phyloP scores from a whole-genome alignment of 73 alveolate species.

The Paramecium pentaurelia region DNA sequence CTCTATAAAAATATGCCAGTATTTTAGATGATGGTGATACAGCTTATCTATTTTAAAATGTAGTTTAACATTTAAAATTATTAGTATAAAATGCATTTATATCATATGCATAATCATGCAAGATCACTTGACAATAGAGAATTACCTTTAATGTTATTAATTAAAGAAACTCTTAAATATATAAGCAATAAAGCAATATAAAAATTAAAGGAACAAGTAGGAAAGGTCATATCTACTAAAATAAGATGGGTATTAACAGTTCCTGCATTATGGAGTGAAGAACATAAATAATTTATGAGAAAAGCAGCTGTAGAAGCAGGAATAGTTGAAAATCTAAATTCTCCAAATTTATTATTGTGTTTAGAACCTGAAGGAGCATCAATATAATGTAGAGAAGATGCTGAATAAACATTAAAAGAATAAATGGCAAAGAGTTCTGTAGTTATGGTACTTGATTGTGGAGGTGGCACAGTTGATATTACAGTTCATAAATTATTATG shows the following conservation, averaged over 20 bases:
- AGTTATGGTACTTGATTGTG: constrained; percentile 96
- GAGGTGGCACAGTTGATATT: constrained; percentile 98
- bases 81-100: constrained; percentile 93
- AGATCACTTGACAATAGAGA: constrained; percentile 91
- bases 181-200: constrained; percentile 92
- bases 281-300: constrained; percentile 95
- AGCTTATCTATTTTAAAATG: constrained; percentile 90
- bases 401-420: constrained; percentile 84
- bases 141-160: constrained; percentile 91
- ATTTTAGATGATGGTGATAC: constrained; percentile 96
- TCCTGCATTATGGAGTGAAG: constrained; percentile 98
- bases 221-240: constrained; percentile 91
- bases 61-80: constrained; percentile 14
- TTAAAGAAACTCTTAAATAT: constrained; percentile 87
- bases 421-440: constrained; percentile 86
- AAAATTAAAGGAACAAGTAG: constrained; percentile 92
- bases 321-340: constrained; percentile 81
- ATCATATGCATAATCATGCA: constrained; percentile 90
- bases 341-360: constrained; percentile 90
- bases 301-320: constrained; percentile 98
- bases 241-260: constrained; percentile 98
- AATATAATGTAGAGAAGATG: constrained; percentile 96
- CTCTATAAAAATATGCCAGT: constrained; percentile 93
- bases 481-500: constrained; percentile 93
- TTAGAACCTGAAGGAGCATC: constrained; percentile 99